These are phyloP conservation scores for Thraustotheca clavata DNA, from an alignment of 352 stramenopile species.

Conservation along the genomic window DNA sequence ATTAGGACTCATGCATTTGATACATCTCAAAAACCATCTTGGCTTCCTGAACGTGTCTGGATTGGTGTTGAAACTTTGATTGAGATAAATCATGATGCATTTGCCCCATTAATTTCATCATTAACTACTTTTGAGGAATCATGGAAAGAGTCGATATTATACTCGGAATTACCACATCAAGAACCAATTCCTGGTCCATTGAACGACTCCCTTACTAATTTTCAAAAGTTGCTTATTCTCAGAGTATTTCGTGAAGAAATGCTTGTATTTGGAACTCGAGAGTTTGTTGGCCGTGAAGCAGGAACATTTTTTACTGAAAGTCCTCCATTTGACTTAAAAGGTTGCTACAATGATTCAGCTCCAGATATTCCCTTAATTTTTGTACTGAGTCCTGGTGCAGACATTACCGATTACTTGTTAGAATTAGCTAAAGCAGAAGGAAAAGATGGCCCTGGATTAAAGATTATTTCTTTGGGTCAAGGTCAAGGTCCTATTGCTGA, in stretches of 20 bases:
- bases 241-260: constrained; percentile 87
- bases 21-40: constrained; percentile 30
- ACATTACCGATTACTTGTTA: constrained; percentile 92
- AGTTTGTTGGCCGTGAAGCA: constrained; percentile 76
- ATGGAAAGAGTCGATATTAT: constrained; percentile 74
- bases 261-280: constrained; percentile 77
- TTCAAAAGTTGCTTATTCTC: constrained; percentile 87
- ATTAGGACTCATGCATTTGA: constrained; percentile 20
- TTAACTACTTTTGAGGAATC: constrained; percentile 34
- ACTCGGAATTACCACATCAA: constrained; percentile 68
- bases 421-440: constrained; percentile 84
- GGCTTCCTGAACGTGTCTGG: constrained; percentile 75
- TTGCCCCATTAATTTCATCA: constrained; percentile 37
- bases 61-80: constrained; percentile 59
- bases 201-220: constrained; percentile 68
- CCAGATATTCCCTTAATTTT: constrained; percentile 90
- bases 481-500: constrained; percentile 90
- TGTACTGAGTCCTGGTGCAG: constrained; percentile 86
- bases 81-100: constrained; percentile 44
- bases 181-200: constrained; percentile 56
- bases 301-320: constrained; percentile 85
- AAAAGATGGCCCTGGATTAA: constrained; percentile 77
- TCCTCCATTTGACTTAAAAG: constrained; percentile 87
- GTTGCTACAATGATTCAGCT: constrained; percentile 89
- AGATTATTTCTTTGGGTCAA: constrained; percentile 92